A percentile compares a stretch with the other conserved stretches of the same genome.
phyloP scores from a whole-genome alignment of 371 early-diverging fungal species.

The Cokeromyces recurvatus region DNA sequence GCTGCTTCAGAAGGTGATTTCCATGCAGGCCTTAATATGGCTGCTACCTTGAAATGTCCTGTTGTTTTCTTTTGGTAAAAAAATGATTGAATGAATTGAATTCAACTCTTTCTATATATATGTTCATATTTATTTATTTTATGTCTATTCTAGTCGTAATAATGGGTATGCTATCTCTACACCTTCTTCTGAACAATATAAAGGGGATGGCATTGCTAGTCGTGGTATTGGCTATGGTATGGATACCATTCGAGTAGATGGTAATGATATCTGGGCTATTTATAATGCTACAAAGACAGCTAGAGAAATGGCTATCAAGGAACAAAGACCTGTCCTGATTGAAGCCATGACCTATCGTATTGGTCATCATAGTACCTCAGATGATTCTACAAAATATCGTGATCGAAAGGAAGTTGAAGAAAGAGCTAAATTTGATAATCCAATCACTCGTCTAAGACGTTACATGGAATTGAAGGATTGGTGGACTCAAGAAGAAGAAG shows the following conservation, averaged over 20 bases:
- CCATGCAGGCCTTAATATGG: constrained; percentile 96
- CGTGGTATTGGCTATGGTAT: constrained; percentile 97
- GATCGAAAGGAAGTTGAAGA: constrained; percentile 83
- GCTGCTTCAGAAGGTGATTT: constrained; percentile 98
- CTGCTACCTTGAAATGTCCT: constrained; percentile 87
- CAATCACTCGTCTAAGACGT: constrained; percentile 84
- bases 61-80: constrained; percentile 91
- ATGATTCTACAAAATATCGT: constrained; percentile 93
- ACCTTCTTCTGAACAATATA: constrained; percentile 91
- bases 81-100: too few species aligned
- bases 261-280: constrained; percentile 96
- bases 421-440: constrained; percentile 77
- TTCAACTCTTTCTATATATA: neutral
- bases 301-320: constrained; percentile 71
- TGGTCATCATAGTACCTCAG: constrained; percentile 96
- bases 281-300: constrained; percentile 90
- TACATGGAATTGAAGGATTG: constrained; percentile 80
- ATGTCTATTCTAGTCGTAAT: constrained; percentile 94
- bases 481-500: constrained; percentile 85
- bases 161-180: constrained; percentile 99
- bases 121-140: neutral
- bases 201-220: constrained; percentile 94
- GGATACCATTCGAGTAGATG: constrained; percentile 94
- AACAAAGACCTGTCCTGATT: constrained; percentile 87
- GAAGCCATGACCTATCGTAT: constrained; percentile 98